A percentile compares a stretch with the other conserved stretches of the same genome.
phyloP scores from a whole-genome alignment of 805 yeast genomes.

The Komagataella ulmi region DNA sequence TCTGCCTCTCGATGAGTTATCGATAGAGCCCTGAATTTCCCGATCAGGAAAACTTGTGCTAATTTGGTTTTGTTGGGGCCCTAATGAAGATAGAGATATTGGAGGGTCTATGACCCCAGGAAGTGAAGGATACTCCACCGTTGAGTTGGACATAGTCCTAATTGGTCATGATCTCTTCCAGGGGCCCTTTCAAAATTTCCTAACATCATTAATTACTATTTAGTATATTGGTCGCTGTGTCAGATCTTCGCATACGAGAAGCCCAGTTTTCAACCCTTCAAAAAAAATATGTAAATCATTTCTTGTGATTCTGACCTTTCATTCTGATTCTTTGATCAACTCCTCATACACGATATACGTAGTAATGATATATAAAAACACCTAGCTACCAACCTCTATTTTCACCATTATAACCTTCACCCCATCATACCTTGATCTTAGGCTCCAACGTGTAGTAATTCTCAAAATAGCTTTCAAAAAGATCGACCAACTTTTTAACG shows the following conservation, averaged over 20 bases:
- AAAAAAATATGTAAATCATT: too few relatives aligned
- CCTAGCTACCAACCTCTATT: too few relatives aligned
- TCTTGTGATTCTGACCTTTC: too few relatives aligned
- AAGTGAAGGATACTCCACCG: neutral
- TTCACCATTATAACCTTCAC: constrained; percentile 1
- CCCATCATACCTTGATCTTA: constrained; percentile 20
- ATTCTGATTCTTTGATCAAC: too few relatives aligned
- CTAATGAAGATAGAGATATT: neutral
- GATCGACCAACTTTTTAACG: constrained; percentile 42
- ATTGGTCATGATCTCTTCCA: neutral
- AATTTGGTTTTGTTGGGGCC: neutral
- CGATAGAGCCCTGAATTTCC: neutral
- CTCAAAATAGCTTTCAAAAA: constrained; percentile 54
- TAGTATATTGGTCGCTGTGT: neutral
- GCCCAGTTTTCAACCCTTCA: neutral
- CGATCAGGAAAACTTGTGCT: neutral
- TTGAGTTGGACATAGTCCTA: neutral
- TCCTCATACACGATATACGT: too few relatives aligned
- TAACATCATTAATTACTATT: too few relatives aligned
- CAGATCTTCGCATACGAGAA: neutral
- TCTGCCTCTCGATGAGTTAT: neutral
- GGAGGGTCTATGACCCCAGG: neutral
- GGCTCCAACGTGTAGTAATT: constrained; percentile 25
- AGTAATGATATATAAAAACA: too few relatives aligned
- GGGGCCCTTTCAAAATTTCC: neutral